Conservation (phyloP, 176 grass and related monocot species). For the Tillandsia fasciculata region DNA sequence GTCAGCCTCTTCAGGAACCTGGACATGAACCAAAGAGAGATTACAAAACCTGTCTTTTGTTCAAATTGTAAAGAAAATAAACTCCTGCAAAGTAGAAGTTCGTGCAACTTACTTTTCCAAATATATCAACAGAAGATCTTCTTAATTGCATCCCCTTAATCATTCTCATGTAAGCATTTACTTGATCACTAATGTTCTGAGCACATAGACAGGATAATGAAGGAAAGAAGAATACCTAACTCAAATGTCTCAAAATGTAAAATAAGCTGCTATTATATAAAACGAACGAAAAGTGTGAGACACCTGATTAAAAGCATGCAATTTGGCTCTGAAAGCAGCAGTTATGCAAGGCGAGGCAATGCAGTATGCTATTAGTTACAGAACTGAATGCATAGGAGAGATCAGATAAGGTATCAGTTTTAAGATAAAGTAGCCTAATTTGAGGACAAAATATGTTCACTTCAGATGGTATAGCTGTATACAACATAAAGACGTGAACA, state of each 20-base stretch:
- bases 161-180: slow-evolving; percentile 87
- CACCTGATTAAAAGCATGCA: slow-evolving; percentile 93
- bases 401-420: no score
- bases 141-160: slow-evolving; percentile 74
- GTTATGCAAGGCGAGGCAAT: background rate
- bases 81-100: slow-evolving; percentile 5
- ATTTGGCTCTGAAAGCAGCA: slow-evolving; percentile 83
- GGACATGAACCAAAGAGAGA: slow-evolving; percentile 21
- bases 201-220: slow-evolving; percentile 16
- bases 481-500: no score
- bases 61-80: background rate
- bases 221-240: background rate
- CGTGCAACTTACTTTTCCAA: slow-evolving; percentile 53
- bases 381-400: no score
- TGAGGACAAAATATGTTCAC: no score
- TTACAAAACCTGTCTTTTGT: background rate
- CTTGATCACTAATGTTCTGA: slow-evolving; percentile 85
- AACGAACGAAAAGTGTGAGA: background rate
- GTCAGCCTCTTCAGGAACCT: slow-evolving; percentile 28
- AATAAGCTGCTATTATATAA: background rate
- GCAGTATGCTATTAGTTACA: no score
- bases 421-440: no score
- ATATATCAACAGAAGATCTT: slow-evolving; percentile 47
- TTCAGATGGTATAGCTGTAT: no score
- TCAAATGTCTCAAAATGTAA: background rate